Base-by-base conservation (phyloP, 352 stramenopile genomes). In the Pilasporangium apinafurcum region DNA sequence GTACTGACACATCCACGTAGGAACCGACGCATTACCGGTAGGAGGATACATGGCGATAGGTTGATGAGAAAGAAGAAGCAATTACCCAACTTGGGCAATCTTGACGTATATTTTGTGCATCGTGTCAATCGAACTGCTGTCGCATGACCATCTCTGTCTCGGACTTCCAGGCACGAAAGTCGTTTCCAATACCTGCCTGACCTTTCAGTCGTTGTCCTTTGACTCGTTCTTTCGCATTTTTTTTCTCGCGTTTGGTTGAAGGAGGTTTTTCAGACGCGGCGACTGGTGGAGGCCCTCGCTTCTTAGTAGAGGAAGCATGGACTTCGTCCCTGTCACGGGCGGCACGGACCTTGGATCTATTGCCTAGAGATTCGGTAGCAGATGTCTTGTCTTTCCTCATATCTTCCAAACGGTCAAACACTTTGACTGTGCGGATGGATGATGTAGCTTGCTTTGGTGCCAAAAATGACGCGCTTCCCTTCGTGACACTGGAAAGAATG, bases 81-180 rank as follows among this genome's bases (percentile, higher is more conserved):
- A n/a, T n/a, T n/a, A n/a, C n/a, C n/a, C n/a, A n/a, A n/a, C n/a
- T n/a, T n/a, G n/a, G n/a, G n/a, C n/a, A n/a, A n/a, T n/a, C n/a
- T n/a, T n/a, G n/a, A n/a, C n/a, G n/a, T n/a, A n/a, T n/a, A n/a
- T n/a, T n/a, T n/a, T n/a, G n/a, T n/a, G n/a, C n/a, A n/a, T n/a
- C n/a, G n/a, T n/a, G n/a, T 62, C 40, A 92, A 49, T 87, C 73
- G 38, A 81, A 93, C 36, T 87, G 69, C 56, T 93, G 81, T 1
- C 81, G 65, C 41, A 90, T 47, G 8, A 56, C 46, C 81, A 92
- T 92, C 62, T 91, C 81, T 8, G 70, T 72, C 48, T 92, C 81
- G 21, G 68, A 81, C 44, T 88, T 86, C 81, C 81, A 92, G 20
- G 48, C 35, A 18, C 68, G 62, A 25, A 91, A 92, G 44, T 91